Base-by-base conservation (phyloP, 202 grass and related monocot genomes). In the Eragrostis tef region DNA sequence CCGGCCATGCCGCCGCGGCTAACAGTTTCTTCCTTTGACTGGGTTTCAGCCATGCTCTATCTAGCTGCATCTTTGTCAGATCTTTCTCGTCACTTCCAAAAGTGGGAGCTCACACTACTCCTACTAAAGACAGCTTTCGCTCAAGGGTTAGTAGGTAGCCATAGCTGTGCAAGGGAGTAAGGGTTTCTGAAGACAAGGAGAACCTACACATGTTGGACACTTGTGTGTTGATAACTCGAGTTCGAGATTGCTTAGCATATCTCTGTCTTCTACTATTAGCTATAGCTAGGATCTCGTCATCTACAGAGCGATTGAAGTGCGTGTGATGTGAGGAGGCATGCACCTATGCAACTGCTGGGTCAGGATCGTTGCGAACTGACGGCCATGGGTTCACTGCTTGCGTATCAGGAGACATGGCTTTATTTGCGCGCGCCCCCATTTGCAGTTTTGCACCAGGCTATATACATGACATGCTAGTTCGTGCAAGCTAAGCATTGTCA, bases 11-110 rank as follows among this genome's bases (percentile, higher is more conserved):
- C 47, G 76, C 44, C 29, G 64, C 19, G 53, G 52, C 39, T 58
- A 66, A 66, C 76, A 74, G 49, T 73, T 39, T 73, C 59, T 73
- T 65, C 69, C 34, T 85, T 86, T 86, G 84, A 86, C 76, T 58
- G 76, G 62, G 20, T 39, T 43, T 57, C n/a, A 57, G 53, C n/a
- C n/a, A 57, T 20, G 53, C 53, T 57, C 34, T 39, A 39, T 2
- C 34, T 39, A 39, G 34, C n/a, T 57, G 53, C 21, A 57, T 43
- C 69, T 50, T 68, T 69, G 82, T 77, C 73, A 77, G 71, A 67
- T 77, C 60, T 78, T 71, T 78, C 31, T 63, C 39, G 65, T 78
- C 74, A 71, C 54, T 71, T 78, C 65, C 64, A 1, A 45, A 57
- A 69, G 77, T 44, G 49, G 77, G 49, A 52, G 64, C 48, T 54